Percentiles rank a stretch among this genome's conserved stretches.
Evolutionary conservation across 2,329 filamentous ascomycete species (phyloP).

Genomic region (Dactylella cylindrospora): DNA sequence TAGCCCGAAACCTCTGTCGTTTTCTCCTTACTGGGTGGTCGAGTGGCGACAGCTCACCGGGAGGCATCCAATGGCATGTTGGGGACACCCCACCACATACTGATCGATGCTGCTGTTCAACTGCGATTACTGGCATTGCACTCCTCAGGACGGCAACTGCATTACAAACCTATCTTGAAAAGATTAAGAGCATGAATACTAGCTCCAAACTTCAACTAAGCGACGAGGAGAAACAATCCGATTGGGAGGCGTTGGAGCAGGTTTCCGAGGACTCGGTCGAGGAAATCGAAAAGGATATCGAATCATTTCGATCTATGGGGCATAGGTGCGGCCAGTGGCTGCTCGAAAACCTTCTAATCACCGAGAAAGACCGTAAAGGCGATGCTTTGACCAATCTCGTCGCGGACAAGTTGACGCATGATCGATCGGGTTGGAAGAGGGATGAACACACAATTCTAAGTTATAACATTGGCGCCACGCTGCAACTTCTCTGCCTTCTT

Average conservation of each 20-base stretch:
- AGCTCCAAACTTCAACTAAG: slow-evolving; percentile 30
- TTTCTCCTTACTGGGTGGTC: slow-evolving; percentile 35
- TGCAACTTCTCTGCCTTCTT: slow-evolving; percentile 32
- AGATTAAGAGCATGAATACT: slow-evolving; percentile 5
- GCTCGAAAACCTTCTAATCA: slow-evolving; percentile 24
- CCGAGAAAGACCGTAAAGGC: slow-evolving; percentile 31
- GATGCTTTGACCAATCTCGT: slow-evolving; percentile 31
- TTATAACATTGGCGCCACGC: slow-evolving; percentile 35
- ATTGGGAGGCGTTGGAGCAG: slow-evolving; percentile 36
- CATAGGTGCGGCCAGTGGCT: slow-evolving; percentile 29
- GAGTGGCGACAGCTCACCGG: slow-evolving; percentile 17
- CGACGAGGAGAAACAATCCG: slow-evolving; percentile 38
- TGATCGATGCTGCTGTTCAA: slow-evolving; percentile 38
- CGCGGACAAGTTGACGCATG: slow-evolving; percentile 34
- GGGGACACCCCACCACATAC: slow-evolving; percentile 32
- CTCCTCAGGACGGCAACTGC: slow-evolving; percentile 16
- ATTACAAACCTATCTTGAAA: slow-evolving; percentile 32
- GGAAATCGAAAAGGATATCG: slow-evolving; percentile 34
- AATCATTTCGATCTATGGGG: slow-evolving; percentile 13
- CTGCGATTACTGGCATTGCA: slow-evolving; percentile 26
- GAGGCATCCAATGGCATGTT: slow-evolving; percentile 41
- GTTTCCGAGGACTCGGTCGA: slow-evolving; percentile 22
- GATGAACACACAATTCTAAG: slow-evolving; percentile 35
- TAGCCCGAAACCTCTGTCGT: slow-evolving; percentile 30
- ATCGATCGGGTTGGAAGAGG: slow-evolving; percentile 28